Evolutionary conservation across 371 early-diverging fungal genomes (phyloP).

Genomic region (Apophysomyces variabilis): DNA sequence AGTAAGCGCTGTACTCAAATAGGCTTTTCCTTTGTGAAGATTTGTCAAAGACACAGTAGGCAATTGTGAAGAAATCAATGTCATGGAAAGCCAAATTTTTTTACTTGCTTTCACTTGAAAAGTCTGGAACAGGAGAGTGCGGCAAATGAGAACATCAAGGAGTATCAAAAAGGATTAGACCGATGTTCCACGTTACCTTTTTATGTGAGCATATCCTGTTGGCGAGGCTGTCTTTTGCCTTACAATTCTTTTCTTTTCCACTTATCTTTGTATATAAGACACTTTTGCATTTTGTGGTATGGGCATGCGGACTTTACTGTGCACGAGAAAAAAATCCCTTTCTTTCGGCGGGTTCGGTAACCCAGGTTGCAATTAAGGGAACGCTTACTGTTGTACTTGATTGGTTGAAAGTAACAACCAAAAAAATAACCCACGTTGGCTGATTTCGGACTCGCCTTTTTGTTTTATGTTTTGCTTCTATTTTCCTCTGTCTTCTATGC

Average conservation of each 20-base stretch:
- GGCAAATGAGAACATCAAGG: constrained; percentile 3
- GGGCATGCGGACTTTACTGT: constrained; percentile 3
- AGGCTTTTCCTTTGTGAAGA: no score
- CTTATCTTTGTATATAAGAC: no score
- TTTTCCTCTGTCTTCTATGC: constrained; percentile 11
- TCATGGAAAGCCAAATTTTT: not conserved
- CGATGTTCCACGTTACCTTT: not conserved
- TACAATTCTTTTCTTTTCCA: not conserved
- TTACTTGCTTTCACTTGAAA: not conserved
- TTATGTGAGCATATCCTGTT: not conserved
- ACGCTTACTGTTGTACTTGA: not conserved
- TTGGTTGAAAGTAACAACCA: not conserved
- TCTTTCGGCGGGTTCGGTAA: constrained; percentile 9
- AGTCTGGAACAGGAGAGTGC: constrained; percentile 2
- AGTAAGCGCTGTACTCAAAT: no score
- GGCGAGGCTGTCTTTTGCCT: no score
- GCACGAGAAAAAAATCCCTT: constrained; percentile 7
- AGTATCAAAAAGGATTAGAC: not conserved
- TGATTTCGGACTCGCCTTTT: constrained; percentile 9
- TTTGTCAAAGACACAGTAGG: no score
- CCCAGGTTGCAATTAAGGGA: constrained; percentile 12
- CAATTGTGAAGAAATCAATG: no score
- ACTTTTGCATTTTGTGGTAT: not conserved
- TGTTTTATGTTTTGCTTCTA: constrained; percentile 5
- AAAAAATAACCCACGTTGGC: constrained; percentile 2